A percentile compares a stretch with the other conserved stretches of the same genome.
Conservation (phyloP, 2,329 filamentous ascomycete species). For the Fusarium pseudograminearum region DNA sequence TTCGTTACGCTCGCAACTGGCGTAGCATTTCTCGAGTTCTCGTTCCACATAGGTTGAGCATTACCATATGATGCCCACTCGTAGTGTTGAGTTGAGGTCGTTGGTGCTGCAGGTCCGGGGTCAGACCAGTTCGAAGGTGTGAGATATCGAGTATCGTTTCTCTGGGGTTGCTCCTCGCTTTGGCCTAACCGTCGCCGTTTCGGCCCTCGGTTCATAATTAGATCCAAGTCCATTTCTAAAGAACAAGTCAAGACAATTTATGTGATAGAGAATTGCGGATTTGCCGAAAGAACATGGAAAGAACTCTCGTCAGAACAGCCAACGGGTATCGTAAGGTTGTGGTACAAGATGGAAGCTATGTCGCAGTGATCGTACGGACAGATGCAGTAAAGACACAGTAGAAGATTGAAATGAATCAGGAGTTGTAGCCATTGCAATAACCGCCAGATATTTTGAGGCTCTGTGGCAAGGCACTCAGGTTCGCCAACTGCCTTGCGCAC, state of each 20-base stretch:
- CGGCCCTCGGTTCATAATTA: not conserved
- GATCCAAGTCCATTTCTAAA: not conserved
- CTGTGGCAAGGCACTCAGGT: not conserved
- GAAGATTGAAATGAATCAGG: no score
- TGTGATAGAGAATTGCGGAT: no score
- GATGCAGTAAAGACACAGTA: no score
- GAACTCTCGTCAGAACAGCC: no score
- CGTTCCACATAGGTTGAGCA: not conserved
- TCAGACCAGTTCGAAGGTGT: not conserved
- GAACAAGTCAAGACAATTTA: no score
- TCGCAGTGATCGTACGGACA: no score
- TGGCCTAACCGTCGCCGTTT: not conserved
- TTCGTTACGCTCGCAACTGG: not conserved
- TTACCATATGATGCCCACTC: not conserved
- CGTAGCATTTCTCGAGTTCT: not conserved
- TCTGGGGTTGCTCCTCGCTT: not conserved
- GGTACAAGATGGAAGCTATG: no score
- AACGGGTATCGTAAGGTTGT: no score
- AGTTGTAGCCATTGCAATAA: not conserved
- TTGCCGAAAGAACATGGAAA: no score
- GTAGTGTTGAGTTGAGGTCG: not conserved
- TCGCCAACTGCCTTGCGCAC: not conserved
- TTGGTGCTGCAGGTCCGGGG: rapidly evolving
- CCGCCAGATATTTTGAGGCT: rapidly evolving
- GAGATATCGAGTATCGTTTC: rapidly evolving